Conservation (phyloP, 2,329 filamentous ascomycete genomes). For the Trichoderma sp. region DNA sequence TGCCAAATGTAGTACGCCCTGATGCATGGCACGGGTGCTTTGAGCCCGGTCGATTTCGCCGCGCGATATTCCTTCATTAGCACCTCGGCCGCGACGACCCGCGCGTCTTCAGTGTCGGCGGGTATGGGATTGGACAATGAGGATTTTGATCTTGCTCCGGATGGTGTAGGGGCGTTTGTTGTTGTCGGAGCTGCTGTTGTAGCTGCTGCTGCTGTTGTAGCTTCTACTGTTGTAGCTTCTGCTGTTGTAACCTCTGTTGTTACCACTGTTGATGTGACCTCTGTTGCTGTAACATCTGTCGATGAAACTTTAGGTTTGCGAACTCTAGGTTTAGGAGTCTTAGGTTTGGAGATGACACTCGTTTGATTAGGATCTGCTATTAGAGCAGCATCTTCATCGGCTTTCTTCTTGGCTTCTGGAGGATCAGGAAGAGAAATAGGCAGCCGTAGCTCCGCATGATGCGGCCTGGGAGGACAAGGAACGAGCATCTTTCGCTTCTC, state of each 20-base stretch:
- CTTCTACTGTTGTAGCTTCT: not conserved
- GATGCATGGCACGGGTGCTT: slow-evolving; percentile 42
- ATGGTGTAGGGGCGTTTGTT: not conserved
- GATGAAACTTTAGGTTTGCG: not conserved
- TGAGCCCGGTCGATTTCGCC: slow-evolving; percentile 31
- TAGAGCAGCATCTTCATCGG: slow-evolving; percentile 37
- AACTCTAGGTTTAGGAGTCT: slow-evolving; percentile 27
- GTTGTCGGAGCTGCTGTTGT: not conserved
- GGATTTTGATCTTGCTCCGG: not conserved
- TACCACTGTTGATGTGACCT: no score
- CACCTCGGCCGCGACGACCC: slow-evolving; percentile 48
- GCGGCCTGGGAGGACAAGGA: slow-evolving; percentile 71
- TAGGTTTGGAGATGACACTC: slow-evolving; percentile 7
- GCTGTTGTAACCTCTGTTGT: not conserved
- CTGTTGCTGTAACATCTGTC: not conserved
- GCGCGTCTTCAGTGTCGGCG: slow-evolving; percentile 39
- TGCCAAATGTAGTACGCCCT: slow-evolving; percentile 68
- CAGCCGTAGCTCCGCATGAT: slow-evolving; percentile 64
- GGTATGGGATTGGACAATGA: not conserved
- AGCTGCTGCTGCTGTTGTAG: not conserved
- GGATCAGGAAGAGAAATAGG: slow-evolving; percentile 58
- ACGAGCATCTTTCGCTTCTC: slow-evolving; percentile 64
- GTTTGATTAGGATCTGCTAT: slow-evolving; percentile 19
- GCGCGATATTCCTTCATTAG: slow-evolving; percentile 42
- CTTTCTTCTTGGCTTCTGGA: slow-evolving; percentile 10